phyloP scores from a whole-genome alignment of 2,329 filamentous ascomycete genomes.

The Ophiostoma australiae region DNA sequence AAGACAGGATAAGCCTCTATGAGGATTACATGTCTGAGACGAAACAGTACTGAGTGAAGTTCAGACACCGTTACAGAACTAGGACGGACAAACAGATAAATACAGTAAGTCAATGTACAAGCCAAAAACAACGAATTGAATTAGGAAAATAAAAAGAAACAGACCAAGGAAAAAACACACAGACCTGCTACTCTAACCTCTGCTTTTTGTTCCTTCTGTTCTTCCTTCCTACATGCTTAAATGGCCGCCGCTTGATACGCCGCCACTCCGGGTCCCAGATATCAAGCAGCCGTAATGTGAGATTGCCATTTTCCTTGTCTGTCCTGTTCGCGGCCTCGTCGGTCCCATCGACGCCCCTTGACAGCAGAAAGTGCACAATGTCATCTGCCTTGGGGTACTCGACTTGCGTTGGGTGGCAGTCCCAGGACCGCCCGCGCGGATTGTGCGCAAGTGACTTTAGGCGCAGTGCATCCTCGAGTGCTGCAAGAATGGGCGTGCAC shows the following conservation, averaged over 20 bases:
- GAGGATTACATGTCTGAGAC: neutral
- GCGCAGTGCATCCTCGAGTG: constrained; percentile 17
- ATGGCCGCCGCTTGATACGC: neutral
- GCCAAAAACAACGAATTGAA: neutral
- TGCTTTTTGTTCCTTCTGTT: neutral
- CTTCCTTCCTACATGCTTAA: neutral
- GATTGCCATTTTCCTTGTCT: neutral
- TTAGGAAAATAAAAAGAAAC: too few relatives aligned
- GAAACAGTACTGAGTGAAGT: neutral
- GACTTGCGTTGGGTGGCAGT: constrained; percentile 20
- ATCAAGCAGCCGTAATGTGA: constrained; percentile 21
- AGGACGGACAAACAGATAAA: neutral
- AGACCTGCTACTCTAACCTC: neutral
- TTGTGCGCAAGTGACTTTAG: constrained; percentile 17
- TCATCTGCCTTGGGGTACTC: constrained; percentile 16
- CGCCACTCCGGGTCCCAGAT: constrained; percentile 21
- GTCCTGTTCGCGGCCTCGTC: neutral
- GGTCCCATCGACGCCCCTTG: neutral
- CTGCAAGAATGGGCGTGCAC: constrained; percentile 13
- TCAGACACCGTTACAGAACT: neutral
- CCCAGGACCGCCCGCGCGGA: constrained; percentile 23
- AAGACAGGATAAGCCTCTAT: neutral
- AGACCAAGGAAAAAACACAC: neutral
- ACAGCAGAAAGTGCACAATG: constrained; percentile 19
- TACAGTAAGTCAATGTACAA: neutral